Evolutionary conservation across 441 rosid species (phyloP).

Genomic region (Bocquillonia castaneifolia): DNA sequence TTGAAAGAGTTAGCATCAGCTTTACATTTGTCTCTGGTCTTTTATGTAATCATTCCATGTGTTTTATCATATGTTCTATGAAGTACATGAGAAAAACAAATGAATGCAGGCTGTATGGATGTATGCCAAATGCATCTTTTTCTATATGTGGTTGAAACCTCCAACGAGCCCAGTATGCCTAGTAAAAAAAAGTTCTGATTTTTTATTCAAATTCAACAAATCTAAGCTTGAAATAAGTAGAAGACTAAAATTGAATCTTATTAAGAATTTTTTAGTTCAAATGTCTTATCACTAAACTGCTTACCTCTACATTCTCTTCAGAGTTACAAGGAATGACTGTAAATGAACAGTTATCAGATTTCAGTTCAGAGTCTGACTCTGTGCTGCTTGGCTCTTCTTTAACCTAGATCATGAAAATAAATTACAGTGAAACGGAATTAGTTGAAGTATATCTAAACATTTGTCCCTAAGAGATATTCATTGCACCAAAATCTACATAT

Average conservation of each 20-base stretch:
- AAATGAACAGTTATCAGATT: constrained; percentile 25
- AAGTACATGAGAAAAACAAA: neutral
- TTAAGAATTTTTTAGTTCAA: neutral
- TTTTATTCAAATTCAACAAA: neutral
- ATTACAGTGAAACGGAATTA: neutral
- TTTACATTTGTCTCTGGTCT: constrained; percentile 43
- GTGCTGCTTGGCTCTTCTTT: constrained; percentile 29
- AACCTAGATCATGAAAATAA: constrained; percentile 31
- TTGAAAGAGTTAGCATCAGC: constrained; percentile 26
- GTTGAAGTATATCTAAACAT: neutral
- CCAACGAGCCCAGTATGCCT: neutral
- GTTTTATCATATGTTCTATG: constrained; percentile 19
- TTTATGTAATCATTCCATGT: constrained; percentile 23
- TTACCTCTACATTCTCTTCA: constrained; percentile 38
- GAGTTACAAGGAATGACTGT: constrained; percentile 24
- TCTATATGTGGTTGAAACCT: neutral
- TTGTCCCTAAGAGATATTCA: neutral
- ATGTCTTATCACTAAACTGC: neutral
- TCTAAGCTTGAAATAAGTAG: neutral
- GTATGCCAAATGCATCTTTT: neutral
- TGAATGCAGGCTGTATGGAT: neutral
- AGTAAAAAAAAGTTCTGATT: neutral
- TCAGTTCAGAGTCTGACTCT: constrained; percentile 31
- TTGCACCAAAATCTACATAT: constrained; percentile 11
- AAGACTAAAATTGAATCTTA: too few relatives aligned